Conservation (phyloP, 169 alveolate genomes). For the Cyclospora cayetanensis region DNA sequence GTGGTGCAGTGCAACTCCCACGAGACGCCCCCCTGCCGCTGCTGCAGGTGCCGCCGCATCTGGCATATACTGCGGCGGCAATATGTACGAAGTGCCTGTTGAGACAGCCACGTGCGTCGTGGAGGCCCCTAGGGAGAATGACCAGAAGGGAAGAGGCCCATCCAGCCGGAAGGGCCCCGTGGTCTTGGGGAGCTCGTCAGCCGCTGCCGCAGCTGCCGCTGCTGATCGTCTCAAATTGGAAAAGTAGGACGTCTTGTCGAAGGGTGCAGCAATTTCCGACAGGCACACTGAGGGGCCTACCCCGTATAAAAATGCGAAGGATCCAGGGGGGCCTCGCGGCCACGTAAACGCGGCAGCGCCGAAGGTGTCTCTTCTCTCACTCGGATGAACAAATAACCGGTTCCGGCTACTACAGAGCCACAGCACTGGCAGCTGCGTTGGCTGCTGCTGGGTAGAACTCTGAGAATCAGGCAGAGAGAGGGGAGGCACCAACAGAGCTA, state of each 20-base stretch:
- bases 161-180: constrained; percentile 19
- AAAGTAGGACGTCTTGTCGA: neutral
- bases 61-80: neutral
- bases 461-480: neutral
- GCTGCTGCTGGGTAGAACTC: no score
- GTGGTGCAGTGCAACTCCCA: constrained; percentile 53
- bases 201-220: constrained; percentile 59
- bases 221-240: neutral
- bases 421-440: neutral
- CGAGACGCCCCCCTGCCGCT: constrained; percentile 42
- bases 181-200: neutral
- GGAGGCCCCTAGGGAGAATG: constrained; percentile 7
- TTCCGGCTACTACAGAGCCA: constrained; percentile 70
- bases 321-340: neutral
- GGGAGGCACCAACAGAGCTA: constrained; percentile 68
- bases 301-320: neutral
- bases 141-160: neutral
- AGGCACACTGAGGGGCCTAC: neutral
- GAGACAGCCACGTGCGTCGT: constrained; percentile 61
- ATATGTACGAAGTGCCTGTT: neutral
- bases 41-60: constrained; percentile 29
- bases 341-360: constrained; percentile 17
- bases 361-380: constrained; percentile 51
- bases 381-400: constrained; percentile 70
- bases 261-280: constrained; percentile 9